phyloP scores from a whole-genome alignment of 106 monocot species.

The Chionographis japonica region DNA sequence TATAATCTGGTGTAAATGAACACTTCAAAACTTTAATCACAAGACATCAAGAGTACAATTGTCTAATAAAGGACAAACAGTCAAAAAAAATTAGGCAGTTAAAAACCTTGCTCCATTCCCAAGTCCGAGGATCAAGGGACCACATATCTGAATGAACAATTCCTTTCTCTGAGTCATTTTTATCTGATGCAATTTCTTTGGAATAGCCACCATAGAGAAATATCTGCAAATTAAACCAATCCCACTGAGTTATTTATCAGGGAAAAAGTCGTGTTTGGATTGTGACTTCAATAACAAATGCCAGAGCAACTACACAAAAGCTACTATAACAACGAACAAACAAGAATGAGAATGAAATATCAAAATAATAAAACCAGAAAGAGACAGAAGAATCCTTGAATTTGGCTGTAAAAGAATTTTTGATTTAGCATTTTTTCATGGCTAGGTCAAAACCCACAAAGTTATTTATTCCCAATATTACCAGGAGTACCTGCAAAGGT shows the following conservation, averaged over 20 bases:
- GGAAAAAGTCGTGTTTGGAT: conserved; percentile 4
- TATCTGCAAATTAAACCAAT: conserved; percentile 38
- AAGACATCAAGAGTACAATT: not conserved
- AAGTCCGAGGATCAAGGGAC: conserved; percentile 91
- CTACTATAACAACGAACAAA: too few relatives aligned
- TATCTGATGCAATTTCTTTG: conserved; percentile 74
- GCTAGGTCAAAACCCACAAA: too few relatives aligned
- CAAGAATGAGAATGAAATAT: too few relatives aligned
- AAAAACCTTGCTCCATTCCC: conserved; percentile 92
- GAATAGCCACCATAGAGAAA: conserved; percentile 93
- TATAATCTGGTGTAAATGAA: too few relatives aligned
- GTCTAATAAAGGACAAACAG: not conserved
- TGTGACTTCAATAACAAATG: too few relatives aligned
- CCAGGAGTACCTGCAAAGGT: too few relatives aligned
- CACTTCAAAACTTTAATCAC: not conserved
- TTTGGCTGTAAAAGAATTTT: too few relatives aligned
- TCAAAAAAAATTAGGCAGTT: not conserved
- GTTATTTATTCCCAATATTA: too few relatives aligned
- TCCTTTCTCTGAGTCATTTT: conserved; percentile 86
- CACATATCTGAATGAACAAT: conserved; percentile 95
- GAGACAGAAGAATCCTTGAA: too few relatives aligned
- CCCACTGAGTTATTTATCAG: not conserved
- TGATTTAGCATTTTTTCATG: too few relatives aligned
- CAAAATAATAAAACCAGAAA: too few relatives aligned
- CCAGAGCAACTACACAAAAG: too few relatives aligned